These are phyloP conservation scores for Musa acuminata DNA, from an alignment of 176 grass and related monocot genomes.

Conservation along the genomic window DNA sequence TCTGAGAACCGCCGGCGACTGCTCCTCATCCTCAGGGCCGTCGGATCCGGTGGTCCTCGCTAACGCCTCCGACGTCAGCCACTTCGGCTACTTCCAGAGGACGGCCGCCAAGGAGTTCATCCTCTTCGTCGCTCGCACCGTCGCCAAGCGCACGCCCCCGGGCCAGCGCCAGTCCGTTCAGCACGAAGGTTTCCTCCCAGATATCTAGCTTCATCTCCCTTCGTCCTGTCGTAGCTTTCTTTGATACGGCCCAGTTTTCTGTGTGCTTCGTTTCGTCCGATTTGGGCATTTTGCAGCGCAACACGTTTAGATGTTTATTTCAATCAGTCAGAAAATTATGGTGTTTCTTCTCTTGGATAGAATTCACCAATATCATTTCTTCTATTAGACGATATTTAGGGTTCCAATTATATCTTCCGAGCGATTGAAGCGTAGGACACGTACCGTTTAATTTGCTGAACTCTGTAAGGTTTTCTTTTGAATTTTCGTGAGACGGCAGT, in stretches of 20 bases:
- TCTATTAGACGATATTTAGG: not conserved
- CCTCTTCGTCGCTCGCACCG: conserved; percentile 71
- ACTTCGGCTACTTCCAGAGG: conserved; percentile 89
- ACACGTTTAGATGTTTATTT: not conserved
- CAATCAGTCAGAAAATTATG: not conserved
- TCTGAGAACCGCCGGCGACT: conserved; percentile 36
- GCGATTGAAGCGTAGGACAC: not conserved
- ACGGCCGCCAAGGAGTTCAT: conserved; percentile 75
- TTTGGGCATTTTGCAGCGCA: not conserved
- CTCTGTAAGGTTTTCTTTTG: too few species aligned
- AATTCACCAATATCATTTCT: not conserved
- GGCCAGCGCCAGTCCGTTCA: conserved; percentile 87
- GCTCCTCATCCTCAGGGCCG: conserved; percentile 8
- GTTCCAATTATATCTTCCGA: not conserved
- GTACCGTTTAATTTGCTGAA: too few species aligned
- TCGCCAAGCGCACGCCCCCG: conserved; percentile 58
- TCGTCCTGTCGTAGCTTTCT: not conserved
- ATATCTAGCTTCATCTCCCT: not conserved
- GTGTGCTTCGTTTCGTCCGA: not conserved
- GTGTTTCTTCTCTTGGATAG: not conserved
- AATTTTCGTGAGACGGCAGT: too few species aligned
- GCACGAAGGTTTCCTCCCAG: conserved; percentile 55
- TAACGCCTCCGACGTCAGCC: conserved; percentile 88
- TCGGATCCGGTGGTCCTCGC: conserved; percentile 61
- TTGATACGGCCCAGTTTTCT: not conserved